Evolutionary conservation across 202 grass and related monocot genomes (phyloP).

Genomic region (Dendrocalamus latiflorus): DNA sequence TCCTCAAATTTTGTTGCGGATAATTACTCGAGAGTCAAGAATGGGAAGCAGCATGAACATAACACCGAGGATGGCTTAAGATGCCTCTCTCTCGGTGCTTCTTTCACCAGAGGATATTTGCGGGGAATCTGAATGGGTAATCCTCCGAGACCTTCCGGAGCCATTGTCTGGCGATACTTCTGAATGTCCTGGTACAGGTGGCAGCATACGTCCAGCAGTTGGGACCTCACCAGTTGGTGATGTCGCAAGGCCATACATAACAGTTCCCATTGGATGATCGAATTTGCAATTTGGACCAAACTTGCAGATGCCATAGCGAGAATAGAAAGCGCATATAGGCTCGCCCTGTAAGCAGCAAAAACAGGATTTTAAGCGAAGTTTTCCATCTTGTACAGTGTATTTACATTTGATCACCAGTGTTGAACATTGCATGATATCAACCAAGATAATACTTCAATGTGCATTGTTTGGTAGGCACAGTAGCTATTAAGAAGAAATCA

Average conservation of each 20-base stretch:
- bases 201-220: constrained; percentile 27
- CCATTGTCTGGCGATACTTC: constrained; percentile 32
- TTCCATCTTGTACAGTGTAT: neutral
- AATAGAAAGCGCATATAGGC: constrained; percentile 64
- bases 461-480: neutral
- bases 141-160: constrained; percentile 34
- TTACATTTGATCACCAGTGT: constrained; percentile 4
- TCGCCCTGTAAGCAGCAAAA: constrained; percentile 60
- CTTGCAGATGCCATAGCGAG: constrained; percentile 85
- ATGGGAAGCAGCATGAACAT: too few relatives aligned
- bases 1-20: constrained; percentile 38
- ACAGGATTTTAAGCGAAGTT: neutral
- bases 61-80: too few relatives aligned
- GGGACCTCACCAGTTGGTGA: constrained; percentile 47
- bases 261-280: constrained; percentile 66
- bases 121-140: too few relatives aligned
- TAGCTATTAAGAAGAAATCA: neutral
- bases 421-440: too few relatives aligned
- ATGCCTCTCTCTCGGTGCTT: too few relatives aligned
- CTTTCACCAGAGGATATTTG: too few relatives aligned
- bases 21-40: too few relatives aligned
- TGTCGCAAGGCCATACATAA: constrained; percentile 45
- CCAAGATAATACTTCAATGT: neutral
- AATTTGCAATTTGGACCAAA: constrained; percentile 93
- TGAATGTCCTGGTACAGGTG: constrained; percentile 38